Evolutionary conservation across 441 rosid genomes (phyloP).

Genomic region (Pelargonium cotyledonis): DNA sequence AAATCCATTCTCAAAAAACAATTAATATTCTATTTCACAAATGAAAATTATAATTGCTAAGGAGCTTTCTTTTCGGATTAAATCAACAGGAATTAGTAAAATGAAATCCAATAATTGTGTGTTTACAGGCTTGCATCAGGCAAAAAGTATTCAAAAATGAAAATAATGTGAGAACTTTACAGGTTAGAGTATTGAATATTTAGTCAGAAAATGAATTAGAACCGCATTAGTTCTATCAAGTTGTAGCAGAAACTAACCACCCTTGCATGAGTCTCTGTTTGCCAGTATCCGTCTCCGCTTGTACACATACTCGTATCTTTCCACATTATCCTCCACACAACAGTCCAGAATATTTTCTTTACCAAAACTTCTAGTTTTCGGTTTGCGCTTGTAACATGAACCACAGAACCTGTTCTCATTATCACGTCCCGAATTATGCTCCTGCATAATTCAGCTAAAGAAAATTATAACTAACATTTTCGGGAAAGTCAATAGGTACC

Average conservation of each 20-base stretch:
- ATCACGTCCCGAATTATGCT: constrained; percentile 12
- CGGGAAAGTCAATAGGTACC: background rate
- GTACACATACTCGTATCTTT: constrained; percentile 10
- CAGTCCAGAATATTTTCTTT: constrained; percentile 22
- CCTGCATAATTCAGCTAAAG: constrained; percentile 12
- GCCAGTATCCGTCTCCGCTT: constrained; percentile 26
- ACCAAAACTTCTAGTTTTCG: constrained; percentile 9
- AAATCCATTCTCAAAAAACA: too few species aligned
- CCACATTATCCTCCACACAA: constrained; percentile 3
- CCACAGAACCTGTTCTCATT: constrained; percentile 19
- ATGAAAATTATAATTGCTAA: too few species aligned
- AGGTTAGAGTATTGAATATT: too few species aligned
- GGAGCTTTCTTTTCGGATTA: too few species aligned
- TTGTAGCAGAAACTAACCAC: constrained; percentile 1
- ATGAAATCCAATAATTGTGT: too few species aligned
- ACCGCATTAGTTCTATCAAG: too few species aligned
- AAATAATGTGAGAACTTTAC: too few species aligned
- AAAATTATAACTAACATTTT: background rate
- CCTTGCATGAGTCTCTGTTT: constrained; percentile 14
- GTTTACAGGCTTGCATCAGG: too few species aligned
- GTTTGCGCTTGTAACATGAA: constrained; percentile 21
- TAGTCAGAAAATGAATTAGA: too few species aligned
- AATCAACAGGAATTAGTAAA: too few species aligned
- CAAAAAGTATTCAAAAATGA: too few species aligned
- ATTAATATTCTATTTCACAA: too few species aligned